Percentiles rank a stretch among this genome's conserved stretches.
phyloP scores from a whole-genome alignment of 345 rosid species.

The Corchorus olitorius region DNA sequence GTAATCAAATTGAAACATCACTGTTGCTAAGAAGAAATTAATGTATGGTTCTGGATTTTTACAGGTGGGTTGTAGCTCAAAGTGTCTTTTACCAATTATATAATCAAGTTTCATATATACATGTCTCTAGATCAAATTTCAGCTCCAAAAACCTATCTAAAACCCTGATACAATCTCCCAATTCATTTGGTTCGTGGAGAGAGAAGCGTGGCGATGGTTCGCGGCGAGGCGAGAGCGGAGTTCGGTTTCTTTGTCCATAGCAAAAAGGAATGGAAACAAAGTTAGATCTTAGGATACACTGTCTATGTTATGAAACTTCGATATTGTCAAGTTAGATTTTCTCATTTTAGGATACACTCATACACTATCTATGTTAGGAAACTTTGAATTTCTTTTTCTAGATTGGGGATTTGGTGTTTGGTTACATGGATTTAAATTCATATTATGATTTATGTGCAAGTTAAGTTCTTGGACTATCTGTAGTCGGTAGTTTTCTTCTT shows the following conservation, averaged over 20 bases:
- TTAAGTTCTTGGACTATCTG: no score
- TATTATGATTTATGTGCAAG: no score
- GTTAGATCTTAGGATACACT: background rate
- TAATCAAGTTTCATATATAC: constrained; percentile 84
- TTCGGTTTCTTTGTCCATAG: constrained; percentile 80
- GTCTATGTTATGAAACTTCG: background rate
- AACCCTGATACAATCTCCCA: constrained; percentile 46
- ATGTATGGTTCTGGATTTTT: constrained; percentile 27
- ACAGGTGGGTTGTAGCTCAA: constrained; percentile 85
- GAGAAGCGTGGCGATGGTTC: constrained; percentile 84
- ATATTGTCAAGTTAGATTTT: background rate
- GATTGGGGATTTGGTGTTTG: no score
- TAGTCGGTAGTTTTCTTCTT: no score
- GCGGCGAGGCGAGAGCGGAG: constrained; percentile 86
- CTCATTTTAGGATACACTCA: no score
- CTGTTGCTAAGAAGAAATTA: constrained; percentile 11
- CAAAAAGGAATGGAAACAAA: background rate
- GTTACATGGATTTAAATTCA: no score
- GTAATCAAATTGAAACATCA: background rate
- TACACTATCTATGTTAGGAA: no score
- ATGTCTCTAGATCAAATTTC: constrained; percentile 84
- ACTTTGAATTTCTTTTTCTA: no score
- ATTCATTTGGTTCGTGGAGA: constrained; percentile 66
- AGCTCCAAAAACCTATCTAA: constrained; percentile 62
- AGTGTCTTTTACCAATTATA: constrained; percentile 83